Evolutionary conservation across 257 asterid genomes (phyloP).

Genomic region (Paraleonurus japonicus): DNA sequence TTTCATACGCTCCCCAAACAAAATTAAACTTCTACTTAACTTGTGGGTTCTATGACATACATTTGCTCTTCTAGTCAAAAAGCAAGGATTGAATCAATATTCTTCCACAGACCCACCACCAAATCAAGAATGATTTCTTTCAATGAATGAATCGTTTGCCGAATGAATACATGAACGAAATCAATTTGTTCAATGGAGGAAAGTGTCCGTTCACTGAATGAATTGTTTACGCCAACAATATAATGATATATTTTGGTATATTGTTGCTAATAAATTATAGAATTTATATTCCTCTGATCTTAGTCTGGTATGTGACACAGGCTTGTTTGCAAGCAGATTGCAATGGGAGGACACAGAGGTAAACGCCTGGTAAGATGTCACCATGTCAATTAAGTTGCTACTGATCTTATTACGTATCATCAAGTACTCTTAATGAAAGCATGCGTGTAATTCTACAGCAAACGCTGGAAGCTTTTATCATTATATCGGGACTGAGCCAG

Average conservation of each 20-base stretch:
- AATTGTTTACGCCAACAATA: background rate
- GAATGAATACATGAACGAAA: too few relatives aligned
- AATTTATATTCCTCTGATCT: background rate
- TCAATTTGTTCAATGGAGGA: too few relatives aligned
- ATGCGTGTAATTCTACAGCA: constrained; percentile 44
- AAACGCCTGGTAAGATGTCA: constrained; percentile 57
- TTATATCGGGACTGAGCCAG: constrained; percentile 55
- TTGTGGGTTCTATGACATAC: background rate
- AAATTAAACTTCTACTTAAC: too few relatives aligned
- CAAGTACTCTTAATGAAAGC: background rate
- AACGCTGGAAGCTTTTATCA: constrained; percentile 71
- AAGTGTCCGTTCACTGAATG: too few relatives aligned
- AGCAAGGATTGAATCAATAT: too few relatives aligned
- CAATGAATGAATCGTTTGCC: too few relatives aligned
- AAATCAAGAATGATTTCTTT: too few relatives aligned
- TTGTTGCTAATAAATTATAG: background rate
- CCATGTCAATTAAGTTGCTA: background rate
- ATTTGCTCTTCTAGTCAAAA: background rate
- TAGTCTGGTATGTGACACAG: constrained; percentile 32
- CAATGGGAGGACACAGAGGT: constrained; percentile 76
- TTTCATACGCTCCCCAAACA: too few relatives aligned
- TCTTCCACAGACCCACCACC: background rate
- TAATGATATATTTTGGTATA: background rate
- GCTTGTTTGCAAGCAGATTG: constrained; percentile 76
- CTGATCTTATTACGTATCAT: background rate